Evolutionary conservation across 163 green algal species (phyloP), one percentile per base, ranked within the genome.

Genomic region (Scenedesmus sp.): DNA sequence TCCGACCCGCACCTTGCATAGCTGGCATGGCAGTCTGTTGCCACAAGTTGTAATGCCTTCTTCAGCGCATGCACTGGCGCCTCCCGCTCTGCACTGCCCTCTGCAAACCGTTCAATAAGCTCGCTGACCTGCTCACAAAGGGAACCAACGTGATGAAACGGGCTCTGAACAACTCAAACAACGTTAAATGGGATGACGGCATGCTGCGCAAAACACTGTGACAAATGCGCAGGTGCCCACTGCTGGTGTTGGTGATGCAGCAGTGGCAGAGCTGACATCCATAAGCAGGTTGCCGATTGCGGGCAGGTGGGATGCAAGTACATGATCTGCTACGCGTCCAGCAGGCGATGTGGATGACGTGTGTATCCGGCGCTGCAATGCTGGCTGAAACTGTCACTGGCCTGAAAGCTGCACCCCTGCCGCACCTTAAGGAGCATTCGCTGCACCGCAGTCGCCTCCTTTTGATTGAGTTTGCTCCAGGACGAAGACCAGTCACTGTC

Each of bases 91-190:
- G 56, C 94, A 13, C 89, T 87, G 16, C 89, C 94, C 61, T 95
- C 94, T 4, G 93, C 93, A 91, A 96, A 96, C 20, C 87, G 92
- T 33, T 95, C 91, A 42, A 96, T 95, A 1, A 96, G 91, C 35
- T 90, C 82, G 90, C 94, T 96, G 88, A 96, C 93, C 94, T 96
- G 92, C 83, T 30, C 15, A 59, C 26, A 33, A 65, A 18, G 43
- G 42, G 42, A 89, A 7, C 65, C 10, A 20, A 16, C 43, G 44
- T 49, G 78, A 46, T 26, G 35, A 10, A 12, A 5, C 12, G 30
- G 16, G 16, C 26, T 37, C 56, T 35, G 51, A 35, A 35, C 30
- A 15, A n/a, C 1, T 10, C 24, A 6, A 46, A 46, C 13, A 46
- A 15, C 73, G 10, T 46, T 1, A 51, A 12, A 9, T 10, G 43